These are phyloP conservation scores for Priceomyces carsonii DNA, from an alignment of 805 yeast species.

Conservation along the genomic window DNA sequence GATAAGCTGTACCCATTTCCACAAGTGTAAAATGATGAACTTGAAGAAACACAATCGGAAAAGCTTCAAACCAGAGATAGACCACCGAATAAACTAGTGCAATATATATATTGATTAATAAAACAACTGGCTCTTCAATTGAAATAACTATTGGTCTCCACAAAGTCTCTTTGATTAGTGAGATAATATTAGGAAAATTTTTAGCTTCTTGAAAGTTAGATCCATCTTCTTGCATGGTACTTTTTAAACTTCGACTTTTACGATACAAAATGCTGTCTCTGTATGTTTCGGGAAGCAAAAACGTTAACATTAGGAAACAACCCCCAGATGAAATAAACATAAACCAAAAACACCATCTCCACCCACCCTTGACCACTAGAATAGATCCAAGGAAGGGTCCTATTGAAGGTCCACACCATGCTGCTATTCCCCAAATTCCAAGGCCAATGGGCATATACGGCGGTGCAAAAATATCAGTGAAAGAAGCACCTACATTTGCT, in stretches of 20 bases:
- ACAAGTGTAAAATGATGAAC: slow-evolving; percentile 48
- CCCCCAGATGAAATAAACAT: slow-evolving; percentile 33
- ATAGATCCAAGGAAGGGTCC: slow-evolving; percentile 57
- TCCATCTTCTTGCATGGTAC: slow-evolving; percentile 37
- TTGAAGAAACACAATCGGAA: slow-evolving; percentile 53
- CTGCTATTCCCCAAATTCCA: slow-evolving; percentile 51
- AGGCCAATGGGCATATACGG: slow-evolving; percentile 44
- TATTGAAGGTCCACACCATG: slow-evolving; percentile 39
- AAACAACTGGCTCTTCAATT: slow-evolving; percentile 54
- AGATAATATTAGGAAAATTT: slow-evolving; percentile 7
- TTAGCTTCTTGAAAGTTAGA: slow-evolving; percentile 16
- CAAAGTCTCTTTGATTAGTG: slow-evolving; percentile 24
- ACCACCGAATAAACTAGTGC: slow-evolving; percentile 54
- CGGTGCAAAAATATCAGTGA: slow-evolving; percentile 46
- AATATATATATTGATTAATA: slow-evolving; percentile 51
- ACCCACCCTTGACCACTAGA: slow-evolving; percentile 34
- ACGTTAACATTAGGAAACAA: slow-evolving; percentile 18
- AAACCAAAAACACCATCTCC: slow-evolving; percentile 62
- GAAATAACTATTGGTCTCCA: slow-evolving; percentile 54
- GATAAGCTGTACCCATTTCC: slow-evolving; percentile 50
- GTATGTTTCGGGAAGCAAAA: slow-evolving; percentile 48
- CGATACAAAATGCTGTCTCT: slow-evolving; percentile 42
- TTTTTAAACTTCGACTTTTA: too few relatives aligned
- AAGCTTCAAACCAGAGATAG: slow-evolving; percentile 60
- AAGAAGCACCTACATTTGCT: slow-evolving; percentile 55